Base-by-base conservation (phyloP, 805 yeast genomes). In the Jamesozyma spencerorum region DNA sequence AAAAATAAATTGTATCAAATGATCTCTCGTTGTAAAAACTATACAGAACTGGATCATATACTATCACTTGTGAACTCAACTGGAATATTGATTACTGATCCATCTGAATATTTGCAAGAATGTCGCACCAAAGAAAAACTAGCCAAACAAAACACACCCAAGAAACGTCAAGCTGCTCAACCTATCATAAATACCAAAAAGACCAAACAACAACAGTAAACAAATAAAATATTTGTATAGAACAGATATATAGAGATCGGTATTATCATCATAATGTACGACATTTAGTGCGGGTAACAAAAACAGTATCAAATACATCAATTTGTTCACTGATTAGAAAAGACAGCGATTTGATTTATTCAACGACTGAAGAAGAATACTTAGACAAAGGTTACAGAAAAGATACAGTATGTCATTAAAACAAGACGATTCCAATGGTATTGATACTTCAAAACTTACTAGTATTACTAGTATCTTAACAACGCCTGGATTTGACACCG, bases 381-480 rank as follows among this genome's bases (percentile, higher is more conserved):
- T n/a, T n/a, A n/a, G n/a, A n/a, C n/a, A n/a, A n/a, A n/a, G n/a
- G n/a, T n/a, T n/a, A n/a, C n/a, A n/a, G n/a, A n/a, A n/a, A n/a
- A n/a, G n/a, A n/a, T n/a, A n/a, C n/a, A 28, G 31, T 5, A 28
- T 28, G 31, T 11, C 31, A 7, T 28, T 28, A 7, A 13, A 28
- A 5, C 8, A 28, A 13, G 12, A 28, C 15, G 31, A 28, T 5
- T 28, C 31, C 12, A 27, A 28, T 28, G 28, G 19, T 10, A 27
- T 40, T n/a, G 43, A 40, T 13, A 40, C 43, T 2, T 40, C 43
- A 3, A 36, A 39, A 28, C 30, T 45, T 11, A 43, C 86, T 19
- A 84, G 78, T 55, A 81, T 82, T 15, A 70, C 81, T 29, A 68
- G 70, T 45, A 73, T 81, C 49, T 67, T 84, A 53, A 69, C 75